Percentiles rank a stretch among this genome's conserved stretches.
Conservation (phyloP, 2,329 filamentous ascomycete genomes). For the Knoxdaviesia proteae region DNA sequence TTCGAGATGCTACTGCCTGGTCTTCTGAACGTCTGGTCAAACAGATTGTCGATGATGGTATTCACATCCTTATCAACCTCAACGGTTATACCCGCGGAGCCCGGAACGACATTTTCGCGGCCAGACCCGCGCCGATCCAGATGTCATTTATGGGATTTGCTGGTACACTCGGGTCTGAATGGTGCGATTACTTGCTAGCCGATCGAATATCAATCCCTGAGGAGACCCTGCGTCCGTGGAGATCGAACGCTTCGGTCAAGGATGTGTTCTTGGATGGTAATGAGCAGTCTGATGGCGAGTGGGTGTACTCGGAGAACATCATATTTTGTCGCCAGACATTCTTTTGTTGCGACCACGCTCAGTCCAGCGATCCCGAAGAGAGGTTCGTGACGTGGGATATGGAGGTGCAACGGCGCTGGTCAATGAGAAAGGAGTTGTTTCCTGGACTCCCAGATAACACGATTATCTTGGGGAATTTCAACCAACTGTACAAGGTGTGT, state of each 20-base stretch:
- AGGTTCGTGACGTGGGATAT: conserved; percentile 56
- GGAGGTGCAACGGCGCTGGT: conserved; percentile 66
- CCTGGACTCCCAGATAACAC: conserved; percentile 61
- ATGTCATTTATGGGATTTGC: conserved; percentile 99
- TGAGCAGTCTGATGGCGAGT: conserved; percentile 49
- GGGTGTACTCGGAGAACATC: conserved; percentile 94
- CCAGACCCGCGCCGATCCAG: conserved; percentile 80
- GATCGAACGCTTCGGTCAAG: conserved; percentile 52
- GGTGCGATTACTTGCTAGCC: conserved; percentile 93
- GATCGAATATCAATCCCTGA: conserved; percentile 72
- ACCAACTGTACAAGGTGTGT: conserved; percentile 88
- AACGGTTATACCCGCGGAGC: conserved; percentile 94
- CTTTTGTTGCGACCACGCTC: conserved; percentile 93
- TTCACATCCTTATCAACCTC: conserved; percentile 92
- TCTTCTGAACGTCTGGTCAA: conserved; percentile 62
- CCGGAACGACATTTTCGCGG: conserved; percentile 93
- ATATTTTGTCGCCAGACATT: conserved; percentile 90
- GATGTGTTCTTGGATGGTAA: conserved; percentile 48
- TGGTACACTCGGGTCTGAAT: conserved; percentile 85
- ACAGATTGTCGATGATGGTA: conserved; percentile 70
- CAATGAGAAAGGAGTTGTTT: conserved; percentile 84
- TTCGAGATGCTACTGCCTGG: conserved; percentile 77
- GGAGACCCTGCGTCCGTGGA: conserved; percentile 59
- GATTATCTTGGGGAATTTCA: conserved; percentile 93
- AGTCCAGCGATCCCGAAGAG: conserved; percentile 61